phyloP scores from a whole-genome alignment of 2,329 filamentous ascomycete species.

The Didymellaceae sp. region DNA sequence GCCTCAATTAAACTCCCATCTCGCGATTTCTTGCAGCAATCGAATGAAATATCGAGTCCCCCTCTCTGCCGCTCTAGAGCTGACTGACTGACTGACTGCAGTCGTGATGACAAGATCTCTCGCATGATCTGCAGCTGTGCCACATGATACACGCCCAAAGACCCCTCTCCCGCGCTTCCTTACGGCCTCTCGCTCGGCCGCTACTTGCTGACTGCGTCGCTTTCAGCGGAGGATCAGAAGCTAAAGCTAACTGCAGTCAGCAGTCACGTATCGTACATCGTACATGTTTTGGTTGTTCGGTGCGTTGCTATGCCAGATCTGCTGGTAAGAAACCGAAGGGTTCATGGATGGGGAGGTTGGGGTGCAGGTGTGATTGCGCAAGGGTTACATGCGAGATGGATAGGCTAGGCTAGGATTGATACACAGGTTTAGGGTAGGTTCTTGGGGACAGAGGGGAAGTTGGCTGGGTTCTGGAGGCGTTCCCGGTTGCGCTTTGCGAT shows the following conservation, averaged over 20 bases:
- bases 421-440: constrained; percentile 50
- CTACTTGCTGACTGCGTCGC: constrained; percentile 45
- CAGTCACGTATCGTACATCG: constrained; percentile 9
- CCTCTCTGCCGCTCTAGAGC: too few species aligned
- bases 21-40: too few species aligned
- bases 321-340: too few species aligned
- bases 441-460: constrained; percentile 86
- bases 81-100: constrained; percentile 24
- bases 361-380: background rate
- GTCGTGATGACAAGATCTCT: constrained; percentile 13
- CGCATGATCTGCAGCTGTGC: constrained; percentile 19
- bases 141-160: constrained; percentile 26
- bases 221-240: constrained; percentile 23
- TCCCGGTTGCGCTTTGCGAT: constrained; percentile 82
- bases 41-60: background rate
- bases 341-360: background rate
- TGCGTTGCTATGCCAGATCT: background rate
- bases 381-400: too few species aligned
- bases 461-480: constrained; percentile 75
- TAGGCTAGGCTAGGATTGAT: too few species aligned
- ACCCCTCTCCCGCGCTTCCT: constrained; percentile 2
- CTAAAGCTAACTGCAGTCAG: constrained; percentile 32
- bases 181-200: constrained; percentile 24
- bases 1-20: background rate
- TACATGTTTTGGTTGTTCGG: background rate